phyloP scores from a whole-genome alignment of 2,329 filamentous ascomycete species.

The Aspergillus pseudoterreus region DNA sequence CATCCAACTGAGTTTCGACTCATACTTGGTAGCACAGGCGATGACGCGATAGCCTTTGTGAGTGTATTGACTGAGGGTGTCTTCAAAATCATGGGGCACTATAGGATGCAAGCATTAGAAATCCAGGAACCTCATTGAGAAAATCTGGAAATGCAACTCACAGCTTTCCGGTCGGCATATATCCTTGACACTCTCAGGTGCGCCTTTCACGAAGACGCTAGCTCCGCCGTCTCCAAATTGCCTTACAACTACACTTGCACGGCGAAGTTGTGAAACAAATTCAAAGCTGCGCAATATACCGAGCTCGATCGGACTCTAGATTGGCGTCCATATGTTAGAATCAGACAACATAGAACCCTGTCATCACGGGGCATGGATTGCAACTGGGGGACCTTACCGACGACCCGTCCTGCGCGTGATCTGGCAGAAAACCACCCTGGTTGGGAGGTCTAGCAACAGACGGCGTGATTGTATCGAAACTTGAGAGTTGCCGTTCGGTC shows the following conservation, averaged over 20 bases:
- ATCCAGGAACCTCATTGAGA: conserved; percentile 4
- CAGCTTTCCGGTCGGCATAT: conserved; percentile 82
- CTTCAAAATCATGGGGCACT: conserved; percentile 85
- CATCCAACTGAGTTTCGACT: conserved; percentile 85
- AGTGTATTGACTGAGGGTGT: conserved; percentile 84
- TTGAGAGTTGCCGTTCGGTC: conserved; percentile 62
- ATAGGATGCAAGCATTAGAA: conserved; percentile 22
- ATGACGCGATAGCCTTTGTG: conserved; percentile 96
- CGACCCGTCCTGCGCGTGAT: conserved; percentile 23
- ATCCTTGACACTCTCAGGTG: conserved; percentile 91
- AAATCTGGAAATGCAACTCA: conserved; percentile 41
- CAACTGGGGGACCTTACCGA: conserved; percentile 14
- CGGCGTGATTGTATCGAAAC: conserved; percentile 70
- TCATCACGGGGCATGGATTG: neutral
- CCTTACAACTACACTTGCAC: conserved; percentile 88
- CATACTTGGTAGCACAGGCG: conserved; percentile 84
- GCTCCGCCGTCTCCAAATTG: conserved; percentile 81
- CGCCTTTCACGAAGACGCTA: conserved; percentile 91
- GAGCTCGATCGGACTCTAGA: conserved; percentile 64
- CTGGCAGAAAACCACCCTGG: conserved; percentile 50
- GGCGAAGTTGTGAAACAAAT: conserved; percentile 86
- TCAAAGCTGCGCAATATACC: conserved; percentile 91
- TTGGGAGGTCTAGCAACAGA: conserved; percentile 80
- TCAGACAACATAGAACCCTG: neutral
- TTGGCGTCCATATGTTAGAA: neutral